Evolutionary conservation across 306 rosid species (phyloP).

Genomic region (Casuarina cunninghamiana): DNA sequence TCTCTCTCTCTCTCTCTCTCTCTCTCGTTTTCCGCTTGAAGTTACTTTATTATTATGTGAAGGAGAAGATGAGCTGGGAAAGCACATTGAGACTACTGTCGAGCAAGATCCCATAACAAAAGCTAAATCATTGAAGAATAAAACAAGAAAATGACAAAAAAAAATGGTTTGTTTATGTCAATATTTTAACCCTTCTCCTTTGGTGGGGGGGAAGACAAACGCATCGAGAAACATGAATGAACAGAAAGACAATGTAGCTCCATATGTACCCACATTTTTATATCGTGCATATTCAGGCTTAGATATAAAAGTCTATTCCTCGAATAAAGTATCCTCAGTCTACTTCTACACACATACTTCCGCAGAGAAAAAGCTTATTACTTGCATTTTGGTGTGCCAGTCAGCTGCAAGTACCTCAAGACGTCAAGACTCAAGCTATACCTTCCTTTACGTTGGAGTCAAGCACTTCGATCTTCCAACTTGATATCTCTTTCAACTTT

Average conservation of each 20-base stretch:
- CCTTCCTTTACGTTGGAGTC: slow-evolving; percentile 26
- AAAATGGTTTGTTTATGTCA: slow-evolving; percentile 18
- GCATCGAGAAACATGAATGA: slow-evolving; percentile 40
- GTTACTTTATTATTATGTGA: slow-evolving; percentile 17
- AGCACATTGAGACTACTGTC: slow-evolving; percentile 59
- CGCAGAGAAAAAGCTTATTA: background rate
- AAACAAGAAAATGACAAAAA: slow-evolving; percentile 80
- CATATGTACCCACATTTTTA: slow-evolving; percentile 23
- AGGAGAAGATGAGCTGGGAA: slow-evolving; percentile 59
- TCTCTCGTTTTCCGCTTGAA: background rate
- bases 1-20: slow-evolving; percentile 6
- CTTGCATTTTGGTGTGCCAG: background rate
- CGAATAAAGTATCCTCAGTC: background rate
- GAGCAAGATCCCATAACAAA: slow-evolving; percentile 60
- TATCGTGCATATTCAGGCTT: background rate
- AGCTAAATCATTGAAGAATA: slow-evolving; percentile 67
- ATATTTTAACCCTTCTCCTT: slow-evolving; percentile 21
- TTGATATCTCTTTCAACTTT: background rate
- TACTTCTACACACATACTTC: background rate
- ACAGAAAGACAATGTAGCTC: slow-evolving; percentile 41
- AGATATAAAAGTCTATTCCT: background rate
- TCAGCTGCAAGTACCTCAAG: background rate
- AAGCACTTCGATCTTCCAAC: slow-evolving; percentile 13
- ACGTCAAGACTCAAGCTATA: slow-evolving; percentile 5
- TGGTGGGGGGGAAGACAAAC: slow-evolving; percentile 33